phyloP scores from a whole-genome alignment of 2,329 filamentous ascomycete species.

The Monosporascus ibericus region DNA sequence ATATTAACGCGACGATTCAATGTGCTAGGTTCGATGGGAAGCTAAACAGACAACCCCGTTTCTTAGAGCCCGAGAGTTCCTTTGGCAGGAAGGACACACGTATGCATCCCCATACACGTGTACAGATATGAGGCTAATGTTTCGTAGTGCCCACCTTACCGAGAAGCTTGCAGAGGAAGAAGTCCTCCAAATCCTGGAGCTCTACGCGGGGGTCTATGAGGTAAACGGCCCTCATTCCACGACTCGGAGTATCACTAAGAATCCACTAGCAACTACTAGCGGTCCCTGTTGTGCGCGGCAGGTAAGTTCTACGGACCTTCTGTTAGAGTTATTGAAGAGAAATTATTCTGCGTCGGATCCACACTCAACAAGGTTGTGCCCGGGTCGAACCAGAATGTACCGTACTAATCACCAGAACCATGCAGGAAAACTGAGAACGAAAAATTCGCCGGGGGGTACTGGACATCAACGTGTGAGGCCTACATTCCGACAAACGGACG shows the following conservation, averaged over 20 bases:
- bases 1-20: background rate
- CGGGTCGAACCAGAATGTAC: no score
- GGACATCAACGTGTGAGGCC: conserved; percentile 93
- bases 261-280: conserved; percentile 64
- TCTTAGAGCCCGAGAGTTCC: conserved; percentile 86
- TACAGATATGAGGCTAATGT: background rate
- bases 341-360: no score
- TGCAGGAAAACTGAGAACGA: conserved; percentile 85
- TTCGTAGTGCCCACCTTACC: conserved; percentile 72
- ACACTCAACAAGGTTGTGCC: no score
- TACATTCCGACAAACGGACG: conserved; percentile 94
- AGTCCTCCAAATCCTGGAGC: conserved; percentile 86
- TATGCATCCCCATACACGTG: conserved; percentile 1
- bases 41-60: conserved; percentile 90
- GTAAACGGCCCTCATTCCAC: background rate
- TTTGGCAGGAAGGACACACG: conserved; percentile 95
- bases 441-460: conserved; percentile 94
- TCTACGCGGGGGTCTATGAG: conserved; percentile 88
- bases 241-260: background rate
- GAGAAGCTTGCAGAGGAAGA: conserved; percentile 76
- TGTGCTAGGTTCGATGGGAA: conserved; percentile 71
- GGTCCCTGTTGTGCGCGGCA: conserved; percentile 85
- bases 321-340: conserved; percentile 21
- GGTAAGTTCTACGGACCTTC: conserved; percentile 21
- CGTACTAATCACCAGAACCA: no score